Base-by-base conservation (phyloP, 163 green algal genomes). In the Volvox carteri region DNA sequence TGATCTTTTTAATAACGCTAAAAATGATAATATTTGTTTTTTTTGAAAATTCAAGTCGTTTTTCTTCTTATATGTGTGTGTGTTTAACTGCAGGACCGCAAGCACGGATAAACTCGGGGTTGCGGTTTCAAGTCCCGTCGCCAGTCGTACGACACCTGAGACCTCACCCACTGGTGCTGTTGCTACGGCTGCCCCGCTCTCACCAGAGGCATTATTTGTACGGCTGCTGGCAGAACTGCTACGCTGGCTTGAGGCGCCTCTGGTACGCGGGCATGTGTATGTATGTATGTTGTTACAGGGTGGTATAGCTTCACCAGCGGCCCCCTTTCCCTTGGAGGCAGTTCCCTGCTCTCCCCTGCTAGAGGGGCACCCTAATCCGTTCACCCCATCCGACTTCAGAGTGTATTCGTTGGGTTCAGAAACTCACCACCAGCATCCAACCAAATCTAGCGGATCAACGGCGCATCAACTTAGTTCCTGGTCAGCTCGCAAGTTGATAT, bases 171-270 rank as follows among this genome's bases (percentile, higher is more conserved):
- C 54, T 19, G 54, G 54, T 42, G 70, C 39, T 37, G 70, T 28
- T 42, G 70, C 70, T 3, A 37, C 68, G 37, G 68, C 21, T 11
- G 70, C 70, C 16, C 35, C 35, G 54, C 42, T 28, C 44, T 23
- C 73, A 1, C 56, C 58, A 6, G 78, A 86, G 60, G 60, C 62
- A 60, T 42, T 78, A 25, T 52, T 86, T 18, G 30, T 35, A 12
- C 60, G 60, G n/a, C 62, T 86, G 60, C 79, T 86, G 79, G 79
- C 79, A 44, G 79, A 86, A 60, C 25, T 86, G 60, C 79, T 86
- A n/a, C 42, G 79, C 8, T 86, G 79, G 79, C 62, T 78, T 42
- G 79, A 78, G 62, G 79, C 79, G 79, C 79, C 79, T n/a, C n/a
- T n/a, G 62, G 79, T 86, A 65, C 12, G 60, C 33, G 42, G 56